phyloP scores from a whole-genome alignment of 108 stramenopile species.

The Cyclotella baltica region DNA sequence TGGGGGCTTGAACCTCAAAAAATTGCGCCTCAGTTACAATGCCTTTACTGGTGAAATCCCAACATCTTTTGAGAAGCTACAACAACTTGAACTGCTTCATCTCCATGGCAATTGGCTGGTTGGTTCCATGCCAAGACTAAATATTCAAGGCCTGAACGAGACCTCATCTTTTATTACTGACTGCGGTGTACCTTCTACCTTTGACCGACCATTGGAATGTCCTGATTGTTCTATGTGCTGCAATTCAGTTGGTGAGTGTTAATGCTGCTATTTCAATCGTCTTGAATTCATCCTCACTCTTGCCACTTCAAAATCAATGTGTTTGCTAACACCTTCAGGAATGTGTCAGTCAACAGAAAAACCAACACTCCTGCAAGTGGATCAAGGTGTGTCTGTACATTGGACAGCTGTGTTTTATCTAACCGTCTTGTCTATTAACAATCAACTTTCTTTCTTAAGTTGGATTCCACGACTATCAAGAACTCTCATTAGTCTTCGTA shows the following conservation, averaged over 20 bases:
- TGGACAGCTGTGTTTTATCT: too few species aligned
- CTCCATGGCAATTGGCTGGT: slow-evolving; percentile 24
- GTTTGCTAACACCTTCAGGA: too few species aligned
- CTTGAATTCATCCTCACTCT: too few species aligned
- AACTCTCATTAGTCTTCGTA: not conserved
- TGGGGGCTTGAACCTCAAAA: slow-evolving; percentile 47
- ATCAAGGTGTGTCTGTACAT: too few species aligned
- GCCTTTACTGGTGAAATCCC: slow-evolving; percentile 52
- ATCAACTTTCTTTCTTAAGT: too few species aligned
- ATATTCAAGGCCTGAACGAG: not conserved
- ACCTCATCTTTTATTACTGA: slow-evolving; percentile 8
- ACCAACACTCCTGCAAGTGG: not conserved
- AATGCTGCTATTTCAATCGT: not conserved
- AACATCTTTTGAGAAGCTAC: not conserved
- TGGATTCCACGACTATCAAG: not conserved
- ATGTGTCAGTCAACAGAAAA: too few species aligned
- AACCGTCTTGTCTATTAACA: too few species aligned
- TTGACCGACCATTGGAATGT: not conserved
- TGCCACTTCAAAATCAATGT: too few species aligned
- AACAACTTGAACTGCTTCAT: slow-evolving; percentile 19
- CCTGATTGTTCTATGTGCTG: slow-evolving; percentile 20
- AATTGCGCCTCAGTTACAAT: slow-evolving; percentile 56
- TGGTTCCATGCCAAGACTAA: slow-evolving; percentile 4
- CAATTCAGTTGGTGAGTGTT: not conserved
- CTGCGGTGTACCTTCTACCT: slow-evolving; percentile 8